Evolutionary conservation across 495 filamentous ascomycete genomes (phyloP), one percentile per base, ranked within the genome.

Genomic region (Xylaria nigripes): DNA sequence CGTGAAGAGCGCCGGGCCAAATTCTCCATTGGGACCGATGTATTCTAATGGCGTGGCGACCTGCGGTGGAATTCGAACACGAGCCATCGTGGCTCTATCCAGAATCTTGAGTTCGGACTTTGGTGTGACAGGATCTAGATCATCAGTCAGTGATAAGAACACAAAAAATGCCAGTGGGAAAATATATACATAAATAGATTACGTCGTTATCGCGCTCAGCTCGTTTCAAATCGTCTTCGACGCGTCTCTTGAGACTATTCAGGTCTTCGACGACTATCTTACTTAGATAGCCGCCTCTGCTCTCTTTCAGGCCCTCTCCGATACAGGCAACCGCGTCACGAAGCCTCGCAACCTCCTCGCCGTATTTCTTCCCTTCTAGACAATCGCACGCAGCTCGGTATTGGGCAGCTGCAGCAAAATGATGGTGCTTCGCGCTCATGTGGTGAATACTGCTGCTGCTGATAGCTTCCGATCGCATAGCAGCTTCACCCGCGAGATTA

Each of bases 401-500:
- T 68, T 98, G 93, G 6, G 93, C 92, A 2, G 93, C 93, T 1
- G 89, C 94, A 25, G 93, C 93, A 69, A 98, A 96, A 66, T 98
- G 93, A 64, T 96, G 89, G 60, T 96, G 90, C 68, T 98, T 98
- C 2, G 93, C 93, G 5, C 86, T 87, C 82, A 93, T 93, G 61
- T 97, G 93, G 68, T 98, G 94, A 45, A 98, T 96, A 93, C 93
- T 97, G 52, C 95, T 88, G 43, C 85, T 89, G 60, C 88, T 93
- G 55, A 98, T 87, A 24, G 85, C 84, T 55, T 92, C 85, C 32
- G 88, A 94, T 57, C 89, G 90, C 54, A 92, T 84, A 5, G 89
- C 90, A 48, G 84, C 85, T 51, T 96, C 93, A 1, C 86, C 84
- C 13, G 91, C 89, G 43, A 85, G 74, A 24, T 82, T 86, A 67